Base-by-base conservation (phyloP, 2,329 filamentous ascomycete genomes). In the Elsinoe fawcettii region DNA sequence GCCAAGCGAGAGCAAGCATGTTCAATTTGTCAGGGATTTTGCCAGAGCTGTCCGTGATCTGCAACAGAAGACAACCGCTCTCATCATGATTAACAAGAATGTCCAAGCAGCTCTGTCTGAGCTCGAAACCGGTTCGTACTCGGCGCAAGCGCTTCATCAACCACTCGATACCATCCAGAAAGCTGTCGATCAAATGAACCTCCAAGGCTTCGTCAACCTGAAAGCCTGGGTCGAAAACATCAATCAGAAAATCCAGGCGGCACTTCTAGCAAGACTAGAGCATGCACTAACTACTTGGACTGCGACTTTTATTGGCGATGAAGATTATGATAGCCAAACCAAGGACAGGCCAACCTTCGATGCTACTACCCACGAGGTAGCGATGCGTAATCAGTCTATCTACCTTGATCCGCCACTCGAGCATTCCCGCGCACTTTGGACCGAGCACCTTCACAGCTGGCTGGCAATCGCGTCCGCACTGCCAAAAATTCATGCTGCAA, bases 381-480 rank as follows among this genome's bases (percentile, higher is more conserved):
- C 90, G 5, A 99, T 99, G 90, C 88, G 89, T 30, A 97, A 97
- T 66, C 93, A 99, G 71, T 87, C 96, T 63, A 96, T 99, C 63
- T 96, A 95, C 67, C 81, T 99, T 23, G 93, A 96, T 55, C 95
- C 93, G 3, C 93, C 93, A 4, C 77, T 97, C 54, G 90, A 96
- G 69, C 93, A 86, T 69, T 91, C 93, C 14, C 84, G 91, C 63
- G 91, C 92, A 11, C 92, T 87, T 68, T 99, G 95, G 93, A 88
- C 95, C 67, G 79, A 86, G 16, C 91, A 96, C 64, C 79, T 99
- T 39, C 91, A 97, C 65, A 83, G 90, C 32, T 99, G 93, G 93
- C 81, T 99, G 34, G 91, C 89, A 37, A 81, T 95, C 59, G 86
- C 96, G 44, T 97, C 93, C 75, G 92, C 93, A 65, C 79, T 97